Base-by-base conservation (phyloP, 1,139 yeast genomes). In the Casaregolazyma suthepensis region DNA sequence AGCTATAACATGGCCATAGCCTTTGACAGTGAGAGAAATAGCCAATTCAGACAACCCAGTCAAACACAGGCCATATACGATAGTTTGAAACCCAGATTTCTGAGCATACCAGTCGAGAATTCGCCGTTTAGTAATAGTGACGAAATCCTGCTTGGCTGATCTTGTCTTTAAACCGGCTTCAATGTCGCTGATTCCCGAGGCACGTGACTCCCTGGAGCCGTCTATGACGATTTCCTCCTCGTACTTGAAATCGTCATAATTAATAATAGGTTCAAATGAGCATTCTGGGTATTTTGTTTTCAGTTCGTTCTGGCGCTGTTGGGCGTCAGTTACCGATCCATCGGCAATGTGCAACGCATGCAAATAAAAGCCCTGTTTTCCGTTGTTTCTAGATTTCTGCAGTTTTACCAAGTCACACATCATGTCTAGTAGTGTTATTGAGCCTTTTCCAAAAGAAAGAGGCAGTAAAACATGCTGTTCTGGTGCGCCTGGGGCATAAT, bases 1-100 rank as follows among this genome's bases (percentile, higher is more conserved):
- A 45, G 87, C 79, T 9, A 91, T 77, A 35, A 77, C 77, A 1
- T 85, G 75, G 0, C 98, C 98, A 57, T 96, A 78, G 7, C 99
- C 99, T 63, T 86, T 87, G n/a, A 91, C 91, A 0, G 96, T 85
- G 54, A 86, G 72, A 0, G 96, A 78, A 35, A 93, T 75, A 22
- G 88, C 82, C 55, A 83, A 83, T 61, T 86, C 89, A 1, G 98
- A 96, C 15, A 91, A 66, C 52, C 84, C 77, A 1, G 96, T 87
- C 91, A 88, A 87, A 18, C 88, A 82, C 64, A 86, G 87, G 0
- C 94, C 89, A 71, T 81, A 83, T 2, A 89, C 57, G 0, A 90
- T 73, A 3, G 87, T 55, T 35, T 78, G 75, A 57, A 84, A 80
- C 0, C 70, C 66, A 35, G 74, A 70, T 15, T 71, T 67, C 15